phyloP scores from a whole-genome alignment of 2,329 filamentous ascomycete species.

The Colletotrichum musicola region DNA sequence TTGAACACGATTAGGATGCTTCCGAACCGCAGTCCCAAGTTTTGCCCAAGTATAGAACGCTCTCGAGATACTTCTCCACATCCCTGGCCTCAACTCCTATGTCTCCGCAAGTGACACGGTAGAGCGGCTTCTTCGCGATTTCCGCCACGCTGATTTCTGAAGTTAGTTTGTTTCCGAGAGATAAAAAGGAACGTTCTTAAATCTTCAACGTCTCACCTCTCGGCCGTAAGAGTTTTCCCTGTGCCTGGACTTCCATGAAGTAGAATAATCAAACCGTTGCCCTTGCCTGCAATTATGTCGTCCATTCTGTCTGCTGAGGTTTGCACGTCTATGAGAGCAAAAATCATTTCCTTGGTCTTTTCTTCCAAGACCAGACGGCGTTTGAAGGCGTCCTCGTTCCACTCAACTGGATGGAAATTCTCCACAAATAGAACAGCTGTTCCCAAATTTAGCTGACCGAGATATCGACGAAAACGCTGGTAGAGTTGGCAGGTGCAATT shows the following conservation, averaged over 20 bases:
- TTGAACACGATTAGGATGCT: not conserved
- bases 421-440: not conserved
- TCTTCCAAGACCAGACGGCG: constrained; percentile 34
- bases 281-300: constrained; percentile 52
- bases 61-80: constrained; percentile 44
- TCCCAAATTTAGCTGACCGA: not conserved
- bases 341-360: constrained; percentile 46
- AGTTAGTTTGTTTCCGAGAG: not conserved
- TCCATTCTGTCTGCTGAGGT: constrained; percentile 41
- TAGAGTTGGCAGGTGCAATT: not conserved
- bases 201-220: constrained; percentile 38
- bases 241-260: constrained; percentile 51
- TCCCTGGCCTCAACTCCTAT: constrained; percentile 41
- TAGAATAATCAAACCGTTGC: constrained; percentile 50
- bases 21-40: constrained; percentile 48
- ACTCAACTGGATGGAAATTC: not conserved
- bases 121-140: constrained; percentile 40
- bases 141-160: constrained; percentile 1
- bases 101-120: constrained; percentile 45
- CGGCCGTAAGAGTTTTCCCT: constrained; percentile 53
- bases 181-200: not conserved
- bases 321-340: constrained; percentile 44
- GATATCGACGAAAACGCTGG: not conserved
- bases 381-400: constrained; percentile 40
- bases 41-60: constrained; percentile 47